Conservation (phyloP, 176 grass and related monocot species). For the Phragmites australis region DNA sequence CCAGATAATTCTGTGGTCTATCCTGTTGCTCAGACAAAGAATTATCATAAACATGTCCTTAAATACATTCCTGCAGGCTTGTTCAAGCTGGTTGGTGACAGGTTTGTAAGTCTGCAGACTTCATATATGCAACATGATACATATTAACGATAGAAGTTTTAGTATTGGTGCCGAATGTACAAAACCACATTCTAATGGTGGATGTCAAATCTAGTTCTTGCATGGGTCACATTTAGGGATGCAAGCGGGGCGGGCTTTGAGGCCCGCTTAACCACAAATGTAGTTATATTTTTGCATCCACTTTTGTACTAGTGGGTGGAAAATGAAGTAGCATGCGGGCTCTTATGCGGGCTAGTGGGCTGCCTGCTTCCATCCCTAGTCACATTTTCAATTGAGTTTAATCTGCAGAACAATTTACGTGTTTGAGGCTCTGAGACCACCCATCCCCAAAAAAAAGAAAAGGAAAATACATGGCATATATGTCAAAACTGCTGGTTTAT, state of each 20-base stretch:
- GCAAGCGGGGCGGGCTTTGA: too few relatives aligned
- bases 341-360: too few relatives aligned
- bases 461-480: background rate
- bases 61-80: background rate
- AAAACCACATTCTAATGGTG: conserved; percentile 17
- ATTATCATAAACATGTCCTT: background rate
- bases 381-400: background rate
- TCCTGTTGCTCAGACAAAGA: background rate
- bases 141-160: conserved; percentile 5
- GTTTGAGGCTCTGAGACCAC: background rate
- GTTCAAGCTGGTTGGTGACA: background rate
- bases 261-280: too few relatives aligned
- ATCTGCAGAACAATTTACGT: background rate
- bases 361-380: too few relatives aligned
- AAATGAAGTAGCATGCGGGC: too few relatives aligned
- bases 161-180: background rate
- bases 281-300: too few relatives aligned
- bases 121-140: background rate
- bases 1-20: conserved; percentile 18
- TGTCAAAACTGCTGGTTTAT: conserved; percentile 5
- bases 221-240: background rate
- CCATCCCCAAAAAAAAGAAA: conserved; percentile 16
- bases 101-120: background rate
- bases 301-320: too few relatives aligned
- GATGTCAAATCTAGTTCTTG: background rate